phyloP scores from a whole-genome alignment of 305 asterid genomes.

The Withania somnifera region DNA sequence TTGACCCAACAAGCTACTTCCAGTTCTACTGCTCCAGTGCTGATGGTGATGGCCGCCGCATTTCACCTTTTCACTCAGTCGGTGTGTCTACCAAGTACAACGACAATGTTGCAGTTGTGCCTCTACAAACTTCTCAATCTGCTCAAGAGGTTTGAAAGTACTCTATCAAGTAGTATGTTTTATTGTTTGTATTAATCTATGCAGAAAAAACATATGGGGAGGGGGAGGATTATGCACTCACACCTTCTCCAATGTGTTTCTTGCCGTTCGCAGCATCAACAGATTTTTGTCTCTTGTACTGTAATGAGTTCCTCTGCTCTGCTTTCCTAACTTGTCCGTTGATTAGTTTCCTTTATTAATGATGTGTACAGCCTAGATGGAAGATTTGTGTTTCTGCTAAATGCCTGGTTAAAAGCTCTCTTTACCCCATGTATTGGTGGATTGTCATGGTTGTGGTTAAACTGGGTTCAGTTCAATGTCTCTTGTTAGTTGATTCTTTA shows the following conservation, averaged over 20 bases:
- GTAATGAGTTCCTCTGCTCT: not conserved
- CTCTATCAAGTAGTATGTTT: not conserved
- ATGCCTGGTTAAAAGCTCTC: not conserved
- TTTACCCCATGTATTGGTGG: not conserved
- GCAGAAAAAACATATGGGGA: not conserved
- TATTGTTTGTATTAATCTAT: not conserved
- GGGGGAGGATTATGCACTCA: not conserved
- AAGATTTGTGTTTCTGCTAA: not conserved
- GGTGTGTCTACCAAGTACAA: slow-evolving; percentile 55
- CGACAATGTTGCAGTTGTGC: slow-evolving; percentile 46
- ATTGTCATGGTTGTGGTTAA: not conserved
- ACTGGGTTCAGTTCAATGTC: not conserved
- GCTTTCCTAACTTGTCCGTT: not conserved
- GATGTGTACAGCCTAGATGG: not conserved
- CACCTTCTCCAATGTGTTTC: not conserved
- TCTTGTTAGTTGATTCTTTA: not conserved
- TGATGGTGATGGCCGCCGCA: slow-evolving; percentile 74
- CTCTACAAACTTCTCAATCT: slow-evolving; percentile 62
- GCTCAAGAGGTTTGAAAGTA: slow-evolving; percentile 66
- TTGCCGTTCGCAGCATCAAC: not conserved
- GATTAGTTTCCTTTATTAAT: not conserved
- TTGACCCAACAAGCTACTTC: slow-evolving; percentile 72
- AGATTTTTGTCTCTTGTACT: not conserved
- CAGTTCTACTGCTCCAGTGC: slow-evolving; percentile 59
- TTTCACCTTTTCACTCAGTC: slow-evolving; percentile 60